These are phyloP conservation scores for Hypoxylon sp. DNA, from an alignment of 2,329 filamentous ascomycete genomes.

Conservation along the genomic window DNA sequence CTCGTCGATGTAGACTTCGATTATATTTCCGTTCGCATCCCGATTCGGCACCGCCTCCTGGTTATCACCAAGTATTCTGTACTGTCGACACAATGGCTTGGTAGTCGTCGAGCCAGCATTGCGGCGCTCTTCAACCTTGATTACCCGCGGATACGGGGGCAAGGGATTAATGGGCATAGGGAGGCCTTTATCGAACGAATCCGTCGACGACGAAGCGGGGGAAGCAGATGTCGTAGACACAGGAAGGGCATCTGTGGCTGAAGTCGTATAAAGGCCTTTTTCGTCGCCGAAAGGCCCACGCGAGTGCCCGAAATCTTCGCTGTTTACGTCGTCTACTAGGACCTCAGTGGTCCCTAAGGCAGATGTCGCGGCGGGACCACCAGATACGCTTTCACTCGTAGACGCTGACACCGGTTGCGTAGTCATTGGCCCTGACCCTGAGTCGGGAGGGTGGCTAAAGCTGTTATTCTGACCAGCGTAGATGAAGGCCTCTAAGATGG, in stretches of 20 bases:
- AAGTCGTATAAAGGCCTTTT: constrained; percentile 9
- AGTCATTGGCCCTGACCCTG: constrained; percentile 10
- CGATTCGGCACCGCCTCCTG: constrained; percentile 54
- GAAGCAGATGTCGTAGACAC: constrained; percentile 14
- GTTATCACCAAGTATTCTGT: constrained; percentile 59
- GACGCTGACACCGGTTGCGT: constrained; percentile 12
- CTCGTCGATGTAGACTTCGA: constrained; percentile 63
- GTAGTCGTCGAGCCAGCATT: constrained; percentile 52
- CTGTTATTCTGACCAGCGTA: constrained; percentile 67
- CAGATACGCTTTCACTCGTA: constrained; percentile 16
- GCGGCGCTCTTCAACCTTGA: constrained; percentile 69
- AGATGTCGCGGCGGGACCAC: constrained; percentile 23
- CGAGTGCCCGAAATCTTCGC: constrained; percentile 12
- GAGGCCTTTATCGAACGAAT: constrained; percentile 33
- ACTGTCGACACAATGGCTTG: constrained; percentile 63
- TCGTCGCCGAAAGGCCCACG: constrained; percentile 1
- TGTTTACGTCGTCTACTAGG: constrained; percentile 12
- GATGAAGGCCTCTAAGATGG: constrained; percentile 68
- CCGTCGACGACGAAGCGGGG: constrained; percentile 16
- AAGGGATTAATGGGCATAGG: constrained; percentile 38
- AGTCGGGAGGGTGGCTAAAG: constrained; percentile 44
- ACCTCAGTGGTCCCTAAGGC: constrained; percentile 9
- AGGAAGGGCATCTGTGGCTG: constrained; percentile 3
- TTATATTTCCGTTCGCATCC: constrained; percentile 56
- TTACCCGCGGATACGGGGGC: constrained; percentile 63